Base-by-base conservation (phyloP, 1,284 basidiomycete species). In the Ganoderma resinaceum region DNA sequence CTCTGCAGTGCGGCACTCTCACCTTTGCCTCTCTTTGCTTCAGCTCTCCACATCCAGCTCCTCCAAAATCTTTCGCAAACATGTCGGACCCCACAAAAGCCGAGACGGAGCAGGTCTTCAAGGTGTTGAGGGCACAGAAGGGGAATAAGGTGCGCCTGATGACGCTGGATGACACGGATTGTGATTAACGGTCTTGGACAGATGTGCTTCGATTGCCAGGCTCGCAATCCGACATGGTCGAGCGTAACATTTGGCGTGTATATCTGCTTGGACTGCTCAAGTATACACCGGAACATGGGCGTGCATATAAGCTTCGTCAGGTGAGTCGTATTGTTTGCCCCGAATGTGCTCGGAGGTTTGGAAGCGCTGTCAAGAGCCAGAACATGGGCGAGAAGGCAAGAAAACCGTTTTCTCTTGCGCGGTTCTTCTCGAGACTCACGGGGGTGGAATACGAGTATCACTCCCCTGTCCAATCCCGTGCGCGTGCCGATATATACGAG, bases 261-360 rank as follows among this genome's bases (percentile, higher is more conserved):
- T 82, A 97, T 99, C 78, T 99, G 97, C 78, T 85, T 99, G 58
- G 97, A 99, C 76, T 99, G 97, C 85, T 99, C 97, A 6, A 95
- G 93, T 72, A 87, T 95, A 18, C 97, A 99, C 81, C 88, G 97
- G 67, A 99, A 98, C 81, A 92, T 99, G 89, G 97, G 97, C 75
- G 98, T 99, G 23, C 97, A 99, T 80, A 97, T 99, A 81, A 95
- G 91, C 73, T 99, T 99, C 78, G 97, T 99, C 58, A 87, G 96
- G 94, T 96, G 78, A 73, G 92, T 83, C 3, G n/a, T 11, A 49
- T 49, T 14, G n/a, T 35, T 40, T 23, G 35, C n/a, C 11, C 14
- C 18, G 31, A 4, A 23, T 8, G 33, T 23, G 3, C 1, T 23
- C 6, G 8, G 23, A 14, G 49, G 20, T 35, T 35, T 29, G n/a